Conservation (phyloP, 805 yeast species). For the Cyberlindnera xishuangbannaensis region DNA sequence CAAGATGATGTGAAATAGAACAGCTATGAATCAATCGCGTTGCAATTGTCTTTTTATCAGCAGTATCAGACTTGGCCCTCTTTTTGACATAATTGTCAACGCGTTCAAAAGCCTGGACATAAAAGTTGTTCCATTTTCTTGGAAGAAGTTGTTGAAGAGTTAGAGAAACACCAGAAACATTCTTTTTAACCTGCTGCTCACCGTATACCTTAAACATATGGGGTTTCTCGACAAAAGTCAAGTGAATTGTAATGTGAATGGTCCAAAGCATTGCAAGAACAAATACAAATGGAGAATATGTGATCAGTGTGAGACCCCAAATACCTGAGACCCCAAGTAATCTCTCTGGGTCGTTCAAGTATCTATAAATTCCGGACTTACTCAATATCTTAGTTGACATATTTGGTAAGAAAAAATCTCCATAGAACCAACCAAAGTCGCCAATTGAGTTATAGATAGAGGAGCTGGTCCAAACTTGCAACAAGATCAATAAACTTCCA, state of each 20-base stretch:
- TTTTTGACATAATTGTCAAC: conserved; percentile 26
- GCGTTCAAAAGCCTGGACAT: conserved; percentile 35
- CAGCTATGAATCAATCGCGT: conserved; percentile 8
- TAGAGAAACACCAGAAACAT: conserved; percentile 38
- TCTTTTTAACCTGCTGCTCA: conserved; percentile 49
- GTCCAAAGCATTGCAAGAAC: conserved; percentile 62
- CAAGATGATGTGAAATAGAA: conserved; percentile 23
- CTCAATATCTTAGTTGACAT: conserved; percentile 47
- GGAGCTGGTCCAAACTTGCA: conserved; percentile 65
- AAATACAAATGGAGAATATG: conserved; percentile 45
- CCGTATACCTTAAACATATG: conserved; percentile 78
- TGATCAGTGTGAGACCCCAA: conserved; percentile 64
- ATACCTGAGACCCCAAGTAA: conserved; percentile 72
- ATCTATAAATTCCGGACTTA: conserved; percentile 76
- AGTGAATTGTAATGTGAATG: conserved; percentile 54
- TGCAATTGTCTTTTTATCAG: conserved; percentile 7
- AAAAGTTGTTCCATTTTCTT: conserved; percentile 34
- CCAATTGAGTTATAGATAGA: conserved; percentile 70
- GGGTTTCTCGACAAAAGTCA: conserved; percentile 68
- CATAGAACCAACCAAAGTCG: conserved; percentile 86
- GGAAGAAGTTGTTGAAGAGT: conserved; percentile 33
- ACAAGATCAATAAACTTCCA: conserved; percentile 47
- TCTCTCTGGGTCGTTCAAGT: conserved; percentile 78
- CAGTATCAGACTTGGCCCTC: conserved; percentile 21
- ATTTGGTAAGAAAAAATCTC: conserved; percentile 70